These are phyloP conservation scores for Aristolochia fimbriata DNA, from an alignment of 164 flowering plant species.

Conservation along the genomic window DNA sequence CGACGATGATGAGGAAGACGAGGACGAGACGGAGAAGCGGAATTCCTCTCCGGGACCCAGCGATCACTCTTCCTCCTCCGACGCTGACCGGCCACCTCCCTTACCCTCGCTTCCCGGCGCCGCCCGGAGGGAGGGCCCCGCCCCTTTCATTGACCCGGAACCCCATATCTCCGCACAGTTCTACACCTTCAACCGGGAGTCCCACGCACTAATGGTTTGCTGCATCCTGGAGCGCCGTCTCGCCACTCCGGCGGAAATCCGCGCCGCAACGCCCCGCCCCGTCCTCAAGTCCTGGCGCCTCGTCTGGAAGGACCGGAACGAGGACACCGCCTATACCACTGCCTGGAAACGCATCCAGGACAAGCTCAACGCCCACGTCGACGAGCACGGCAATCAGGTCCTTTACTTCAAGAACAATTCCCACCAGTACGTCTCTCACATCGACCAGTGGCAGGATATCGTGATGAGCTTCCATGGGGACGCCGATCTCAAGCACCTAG, in stretches of 20 bases:
- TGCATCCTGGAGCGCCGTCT: slow-evolving; percentile 56
- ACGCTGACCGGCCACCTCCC: slow-evolving; percentile 9
- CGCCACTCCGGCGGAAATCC: slow-evolving; percentile 76
- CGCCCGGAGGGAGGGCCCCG: not conserved
- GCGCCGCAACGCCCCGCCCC: slow-evolving; percentile 52
- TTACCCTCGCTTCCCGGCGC: not conserved
- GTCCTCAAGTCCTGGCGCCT: slow-evolving; percentile 83
- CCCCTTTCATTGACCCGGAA: slow-evolving; percentile 46
- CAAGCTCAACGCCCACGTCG: slow-evolving; percentile 59
- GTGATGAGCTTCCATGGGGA: slow-evolving; percentile 67
- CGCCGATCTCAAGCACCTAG: slow-evolving; percentile 70
- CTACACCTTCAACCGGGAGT: slow-evolving; percentile 79
- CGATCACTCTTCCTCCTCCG: slow-evolving; percentile 22
- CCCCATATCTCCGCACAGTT: slow-evolving; percentile 88
- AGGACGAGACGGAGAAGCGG: slow-evolving; percentile 16
- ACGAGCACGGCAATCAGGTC: slow-evolving; percentile 38
- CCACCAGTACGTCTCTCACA: slow-evolving; percentile 72
- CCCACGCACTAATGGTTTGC: slow-evolving; percentile 75
- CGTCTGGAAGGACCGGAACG: slow-evolving; percentile 98
- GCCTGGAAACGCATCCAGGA: slow-evolving; percentile 99
- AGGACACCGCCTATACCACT: slow-evolving; percentile 86
- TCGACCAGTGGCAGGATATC: slow-evolving; percentile 85
- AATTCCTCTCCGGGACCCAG: slow-evolving; percentile 10
- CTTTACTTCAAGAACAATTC: slow-evolving; percentile 79
- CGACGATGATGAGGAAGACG: slow-evolving; percentile 16